These are phyloP conservation scores for Xerocomus brunneocitrinus DNA, from an alignment of 768 basidiomycete genomes.

Conservation along the genomic window DNA sequence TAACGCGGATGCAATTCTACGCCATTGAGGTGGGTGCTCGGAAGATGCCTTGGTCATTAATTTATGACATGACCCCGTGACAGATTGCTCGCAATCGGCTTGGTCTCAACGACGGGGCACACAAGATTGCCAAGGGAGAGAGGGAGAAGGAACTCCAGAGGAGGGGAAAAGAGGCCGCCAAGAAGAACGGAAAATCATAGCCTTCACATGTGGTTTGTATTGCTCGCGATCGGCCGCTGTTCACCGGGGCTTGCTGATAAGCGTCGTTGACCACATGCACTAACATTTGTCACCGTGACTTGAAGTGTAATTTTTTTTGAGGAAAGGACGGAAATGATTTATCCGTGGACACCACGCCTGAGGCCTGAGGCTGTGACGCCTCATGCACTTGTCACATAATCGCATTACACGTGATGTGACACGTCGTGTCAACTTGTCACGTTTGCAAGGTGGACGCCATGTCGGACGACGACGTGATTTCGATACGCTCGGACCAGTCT, in stretches of 20 bases:
- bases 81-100: conserved; percentile 90
- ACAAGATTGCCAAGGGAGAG: conserved; percentile 74
- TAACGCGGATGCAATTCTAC: conserved; percentile 63
- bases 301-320: background rate
- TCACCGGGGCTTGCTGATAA: background rate
- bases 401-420: conserved; percentile 27
- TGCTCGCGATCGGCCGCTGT: background rate
- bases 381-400: background rate
- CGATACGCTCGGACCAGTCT: conserved; percentile 29
- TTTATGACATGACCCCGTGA: background rate
- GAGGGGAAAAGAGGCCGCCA: conserved; percentile 55
- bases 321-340: conserved; percentile 15
- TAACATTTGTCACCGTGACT: background rate
- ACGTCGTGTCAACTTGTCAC: conserved; percentile 22
- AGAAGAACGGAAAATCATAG: conserved; percentile 33
- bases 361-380: background rate
- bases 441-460: conserved; percentile 8
- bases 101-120: conserved; percentile 84
- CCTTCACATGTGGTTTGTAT: background rate
- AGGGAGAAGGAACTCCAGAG: conserved; percentile 49
- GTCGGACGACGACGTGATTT: conserved; percentile 32
- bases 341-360: background rate
- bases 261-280: background rate
- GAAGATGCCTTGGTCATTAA: background rate
- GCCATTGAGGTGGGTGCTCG: conserved; percentile 68